A percentile compares a stretch with the other conserved stretches of the same genome.
These are phyloP conservation scores for Gynostemma pentaphyllum DNA, from an alignment of 306 rosid genomes.

Conservation along the genomic window DNA sequence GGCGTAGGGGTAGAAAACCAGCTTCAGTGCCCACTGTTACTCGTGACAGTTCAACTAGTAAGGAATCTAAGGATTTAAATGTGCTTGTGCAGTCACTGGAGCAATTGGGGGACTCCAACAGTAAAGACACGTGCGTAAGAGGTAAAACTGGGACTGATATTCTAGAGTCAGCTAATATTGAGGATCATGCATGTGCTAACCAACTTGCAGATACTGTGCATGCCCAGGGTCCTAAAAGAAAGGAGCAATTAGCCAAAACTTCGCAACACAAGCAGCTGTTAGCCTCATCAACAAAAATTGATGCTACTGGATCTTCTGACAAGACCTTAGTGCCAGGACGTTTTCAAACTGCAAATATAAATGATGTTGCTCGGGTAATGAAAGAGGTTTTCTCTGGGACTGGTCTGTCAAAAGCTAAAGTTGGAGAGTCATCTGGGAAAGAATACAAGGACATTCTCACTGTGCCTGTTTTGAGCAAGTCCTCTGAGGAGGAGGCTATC, in stretches of 20 bases:
- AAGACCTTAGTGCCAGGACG: constrained; percentile 51
- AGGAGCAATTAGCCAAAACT: constrained; percentile 43
- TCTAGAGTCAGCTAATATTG: constrained; percentile 31
- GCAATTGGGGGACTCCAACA: constrained; percentile 29
- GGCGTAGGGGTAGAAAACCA: constrained; percentile 69
- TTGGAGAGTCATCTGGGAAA: constrained; percentile 33
- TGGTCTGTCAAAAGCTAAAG: constrained; percentile 51
- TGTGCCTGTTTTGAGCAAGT: constrained; percentile 24
- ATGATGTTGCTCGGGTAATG: constrained; percentile 98
- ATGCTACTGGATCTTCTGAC: constrained; percentile 54
- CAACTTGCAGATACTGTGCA: constrained; percentile 36
- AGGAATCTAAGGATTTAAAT: constrained; percentile 37
- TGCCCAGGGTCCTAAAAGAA: constrained; percentile 51
- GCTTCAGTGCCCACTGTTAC: constrained; percentile 25
- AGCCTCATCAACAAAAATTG: constrained; percentile 29
- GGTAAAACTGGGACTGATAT: constrained; percentile 32
- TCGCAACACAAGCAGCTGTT: constrained; percentile 46
- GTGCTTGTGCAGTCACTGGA: constrained; percentile 30
- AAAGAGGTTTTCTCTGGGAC: constrained; percentile 95
- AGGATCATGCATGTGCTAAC: constrained; percentile 29
- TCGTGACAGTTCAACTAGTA: constrained; percentile 25
- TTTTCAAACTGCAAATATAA: constrained; percentile 56
- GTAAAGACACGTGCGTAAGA: constrained; percentile 28
- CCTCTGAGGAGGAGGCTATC: constrained; percentile 23
- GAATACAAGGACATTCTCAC: constrained; percentile 35